These are phyloP conservation scores for Leucogyrophana mollusca DNA, from an alignment of 768 basidiomycete genomes.

Conservation along the genomic window DNA sequence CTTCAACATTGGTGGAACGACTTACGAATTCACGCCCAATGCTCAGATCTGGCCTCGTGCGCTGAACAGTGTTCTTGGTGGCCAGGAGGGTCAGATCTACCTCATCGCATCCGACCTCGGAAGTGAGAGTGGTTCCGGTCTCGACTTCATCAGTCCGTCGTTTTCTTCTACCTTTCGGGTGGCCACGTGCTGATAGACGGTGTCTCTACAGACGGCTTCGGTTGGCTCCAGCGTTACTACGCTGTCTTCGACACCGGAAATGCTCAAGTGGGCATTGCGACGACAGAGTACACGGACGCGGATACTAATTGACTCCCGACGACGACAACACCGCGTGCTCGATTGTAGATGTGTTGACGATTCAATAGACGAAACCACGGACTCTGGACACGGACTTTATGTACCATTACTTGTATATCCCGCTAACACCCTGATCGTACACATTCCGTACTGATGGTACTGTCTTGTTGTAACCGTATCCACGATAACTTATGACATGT, in stretches of 20 bases:
- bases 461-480: too few relatives aligned
- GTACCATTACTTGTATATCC: too few relatives aligned
- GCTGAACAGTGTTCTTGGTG: slow-evolving; percentile 58
- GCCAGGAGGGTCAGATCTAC: slow-evolving; percentile 49
- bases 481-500: too few relatives aligned
- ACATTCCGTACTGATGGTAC: too few relatives aligned
- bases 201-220: slow-evolving; percentile 49
- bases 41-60: slow-evolving; percentile 71
- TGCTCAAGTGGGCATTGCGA: slow-evolving; percentile 21
- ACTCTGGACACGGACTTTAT: too few relatives aligned
- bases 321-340: not conserved
- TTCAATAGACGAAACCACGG: too few relatives aligned
- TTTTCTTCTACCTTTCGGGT: not conserved
- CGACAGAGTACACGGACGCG: slow-evolving; percentile 41
- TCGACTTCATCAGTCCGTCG: slow-evolving; percentile 62
- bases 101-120: slow-evolving; percentile 57
- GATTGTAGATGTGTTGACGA: too few relatives aligned
- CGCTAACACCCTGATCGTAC: too few relatives aligned
- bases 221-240: slow-evolving; percentile 63
- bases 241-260: slow-evolving; percentile 45
- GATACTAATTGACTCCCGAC: slow-evolving; percentile 33
- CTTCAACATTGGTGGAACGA: slow-evolving; percentile 51
- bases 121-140: slow-evolving; percentile 46
- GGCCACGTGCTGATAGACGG: not conserved
- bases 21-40: slow-evolving; percentile 57